phyloP scores from a whole-genome alignment of 768 basidiomycete genomes.

The Panaeolus cyanescens region DNA sequence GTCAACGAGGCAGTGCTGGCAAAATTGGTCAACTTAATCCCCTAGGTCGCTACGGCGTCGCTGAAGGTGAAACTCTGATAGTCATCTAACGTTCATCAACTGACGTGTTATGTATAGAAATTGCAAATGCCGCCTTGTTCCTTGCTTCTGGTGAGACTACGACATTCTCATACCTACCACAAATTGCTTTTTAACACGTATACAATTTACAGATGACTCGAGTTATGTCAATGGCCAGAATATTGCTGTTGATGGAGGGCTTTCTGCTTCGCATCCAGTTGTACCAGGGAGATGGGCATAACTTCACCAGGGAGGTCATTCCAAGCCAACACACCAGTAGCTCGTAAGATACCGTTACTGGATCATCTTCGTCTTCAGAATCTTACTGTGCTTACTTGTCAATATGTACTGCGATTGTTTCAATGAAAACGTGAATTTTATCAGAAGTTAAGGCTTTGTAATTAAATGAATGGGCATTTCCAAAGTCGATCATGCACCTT shows the following conservation, averaged over 20 bases:
- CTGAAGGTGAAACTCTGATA: constrained; percentile 58
- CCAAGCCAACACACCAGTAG: neutral
- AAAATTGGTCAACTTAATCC: constrained; percentile 89
- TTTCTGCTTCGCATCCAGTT: constrained; percentile 79
- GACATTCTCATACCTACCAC: neutral
- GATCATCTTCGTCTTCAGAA: neutral
- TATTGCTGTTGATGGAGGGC: constrained; percentile 84
- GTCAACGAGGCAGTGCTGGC: constrained; percentile 65
- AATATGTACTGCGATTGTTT: too few species aligned
- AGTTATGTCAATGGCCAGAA: constrained; percentile 93
- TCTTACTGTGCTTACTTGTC: too few species aligned
- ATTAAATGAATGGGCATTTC: too few species aligned
- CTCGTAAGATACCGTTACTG: neutral
- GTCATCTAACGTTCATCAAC: constrained; percentile 7
- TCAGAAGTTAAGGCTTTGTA: too few species aligned
- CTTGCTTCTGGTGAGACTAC: constrained; percentile 74
- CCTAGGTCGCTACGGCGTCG: constrained; percentile 76
- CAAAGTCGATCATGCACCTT: too few species aligned
- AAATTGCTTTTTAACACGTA: neutral
- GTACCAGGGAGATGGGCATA: constrained; percentile 74
- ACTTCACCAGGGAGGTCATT: too few species aligned
- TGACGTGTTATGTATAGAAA: constrained; percentile 55
- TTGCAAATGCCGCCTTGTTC: constrained; percentile 84
- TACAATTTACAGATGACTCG: constrained; percentile 62
- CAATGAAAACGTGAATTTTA: too few species aligned